A percentile compares a stretch with the other conserved stretches of the same genome.
Conservation (phyloP, 306 rosid species). For the Coriaria nepalensis region DNA sequence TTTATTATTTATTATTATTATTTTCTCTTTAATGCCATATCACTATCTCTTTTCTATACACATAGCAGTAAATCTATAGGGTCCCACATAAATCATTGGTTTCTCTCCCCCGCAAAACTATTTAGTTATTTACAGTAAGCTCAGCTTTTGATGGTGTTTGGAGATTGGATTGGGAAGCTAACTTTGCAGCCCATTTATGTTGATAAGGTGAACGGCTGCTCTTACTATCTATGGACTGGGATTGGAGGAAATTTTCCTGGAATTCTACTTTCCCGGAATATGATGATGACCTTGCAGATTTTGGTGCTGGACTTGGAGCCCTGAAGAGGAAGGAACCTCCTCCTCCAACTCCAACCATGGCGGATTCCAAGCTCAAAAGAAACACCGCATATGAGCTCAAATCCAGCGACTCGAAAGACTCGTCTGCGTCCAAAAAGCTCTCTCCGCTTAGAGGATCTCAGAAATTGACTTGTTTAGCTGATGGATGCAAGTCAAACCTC, state of each 20-base stretch:
- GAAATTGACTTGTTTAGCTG: constrained; percentile 23
- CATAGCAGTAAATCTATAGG: no score
- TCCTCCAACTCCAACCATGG: background rate
- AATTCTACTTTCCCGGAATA: constrained; percentile 33
- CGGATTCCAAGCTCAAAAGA: no score
- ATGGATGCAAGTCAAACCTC: constrained; percentile 30
- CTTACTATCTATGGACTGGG: constrained; percentile 61
- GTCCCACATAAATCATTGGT: no score
- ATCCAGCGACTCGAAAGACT: constrained; percentile 7
- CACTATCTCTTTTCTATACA: no score
- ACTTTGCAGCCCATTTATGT: background rate
- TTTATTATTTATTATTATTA: background rate
- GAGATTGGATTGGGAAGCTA: background rate
- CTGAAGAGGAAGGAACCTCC: background rate
- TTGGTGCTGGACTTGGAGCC: constrained; percentile 6
- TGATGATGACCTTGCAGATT: constrained; percentile 14
- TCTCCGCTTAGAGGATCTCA: constrained; percentile 4
- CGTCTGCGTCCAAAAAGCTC: background rate
- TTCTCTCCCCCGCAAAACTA: no score
- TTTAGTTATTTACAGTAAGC: background rate
- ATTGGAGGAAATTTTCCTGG: constrained; percentile 54
- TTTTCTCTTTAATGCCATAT: no score
- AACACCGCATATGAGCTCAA: no score
- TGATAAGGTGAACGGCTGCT: constrained; percentile 7
- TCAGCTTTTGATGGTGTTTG: background rate